Evolutionary conservation across 441 rosid species (phyloP).

Genomic region (Gossypium aridum): DNA sequence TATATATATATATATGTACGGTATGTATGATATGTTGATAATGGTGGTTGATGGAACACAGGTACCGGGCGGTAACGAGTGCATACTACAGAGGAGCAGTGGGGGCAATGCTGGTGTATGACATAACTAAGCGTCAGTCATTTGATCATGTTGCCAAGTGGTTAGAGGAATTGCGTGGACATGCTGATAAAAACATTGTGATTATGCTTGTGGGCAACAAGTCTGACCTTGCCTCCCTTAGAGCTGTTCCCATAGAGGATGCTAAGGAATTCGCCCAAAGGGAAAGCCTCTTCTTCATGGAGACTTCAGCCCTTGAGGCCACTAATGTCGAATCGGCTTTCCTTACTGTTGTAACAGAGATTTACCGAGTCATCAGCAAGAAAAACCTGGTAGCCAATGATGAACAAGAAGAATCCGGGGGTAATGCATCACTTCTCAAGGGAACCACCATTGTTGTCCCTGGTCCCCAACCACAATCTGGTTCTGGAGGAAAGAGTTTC

Average conservation of each 20-base stretch:
- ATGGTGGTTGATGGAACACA: conserved; percentile 1
- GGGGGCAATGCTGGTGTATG: conserved; percentile 44
- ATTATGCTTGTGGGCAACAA: conserved; percentile 41
- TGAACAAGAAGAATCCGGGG: conserved; percentile 18
- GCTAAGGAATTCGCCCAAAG: conserved; percentile 38
- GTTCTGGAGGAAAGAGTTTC: conserved; percentile 20
- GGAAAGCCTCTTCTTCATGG: conserved; percentile 40
- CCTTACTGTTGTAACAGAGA: conserved; percentile 32
- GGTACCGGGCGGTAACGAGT: conserved; percentile 42
- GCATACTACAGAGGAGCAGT: conserved; percentile 48
- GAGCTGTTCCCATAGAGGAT: conserved; percentile 32
- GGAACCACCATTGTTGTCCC: conserved; percentile 6
- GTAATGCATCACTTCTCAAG: conserved; percentile 9
- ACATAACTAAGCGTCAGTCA: conserved; percentile 32
- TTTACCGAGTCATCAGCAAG: conserved; percentile 31
- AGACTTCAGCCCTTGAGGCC: conserved; percentile 41
- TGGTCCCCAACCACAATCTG: conserved; percentile 28
- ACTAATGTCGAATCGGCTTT: conserved; percentile 35
- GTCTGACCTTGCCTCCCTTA: conserved; percentile 32
- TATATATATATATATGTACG: no score
- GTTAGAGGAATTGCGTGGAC: conserved; percentile 39
- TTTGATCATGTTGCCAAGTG: conserved; percentile 39
- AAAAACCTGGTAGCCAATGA: conserved; percentile 31
- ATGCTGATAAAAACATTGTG: conserved; percentile 42
- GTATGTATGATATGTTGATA: not conserved